A percentile compares a stretch with the other conserved stretches of the same genome.
Conservation (phyloP, 2,329 filamentous ascomycete species). For the Colletotrichum euphorbiae region DNA sequence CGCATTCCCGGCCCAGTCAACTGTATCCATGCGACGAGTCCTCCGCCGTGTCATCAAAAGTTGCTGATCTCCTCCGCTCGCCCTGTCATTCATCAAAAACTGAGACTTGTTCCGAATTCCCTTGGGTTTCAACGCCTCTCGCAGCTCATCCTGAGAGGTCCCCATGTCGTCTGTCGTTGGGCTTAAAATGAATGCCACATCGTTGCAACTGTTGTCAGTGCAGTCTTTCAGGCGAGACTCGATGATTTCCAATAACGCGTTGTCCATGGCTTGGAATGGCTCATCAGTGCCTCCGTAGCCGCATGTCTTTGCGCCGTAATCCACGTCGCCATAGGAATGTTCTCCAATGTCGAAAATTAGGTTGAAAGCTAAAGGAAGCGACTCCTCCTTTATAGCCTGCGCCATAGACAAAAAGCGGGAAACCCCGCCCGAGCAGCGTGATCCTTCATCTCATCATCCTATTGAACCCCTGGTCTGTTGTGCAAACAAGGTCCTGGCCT, state of each 20-base stretch:
- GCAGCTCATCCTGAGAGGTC: background rate
- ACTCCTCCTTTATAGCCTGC: background rate
- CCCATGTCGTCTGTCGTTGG: background rate
- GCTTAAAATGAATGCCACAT: background rate
- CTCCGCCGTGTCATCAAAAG: background rate
- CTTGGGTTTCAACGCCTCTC: background rate
- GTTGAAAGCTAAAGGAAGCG: background rate
- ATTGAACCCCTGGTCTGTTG: slow-evolving; percentile 22
- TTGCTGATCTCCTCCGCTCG: background rate
- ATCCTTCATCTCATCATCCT: slow-evolving; percentile 15
- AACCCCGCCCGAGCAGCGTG: slow-evolving; percentile 9
- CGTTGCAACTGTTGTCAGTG: background rate
- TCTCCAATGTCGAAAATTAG: slow-evolving; percentile 2
- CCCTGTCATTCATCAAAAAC: background rate
- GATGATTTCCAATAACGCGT: background rate
- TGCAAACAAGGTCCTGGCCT: slow-evolving; percentile 10
- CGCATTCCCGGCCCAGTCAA: background rate
- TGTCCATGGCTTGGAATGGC: background rate
- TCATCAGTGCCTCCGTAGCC: background rate
- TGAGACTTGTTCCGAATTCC: slow-evolving; percentile 2
- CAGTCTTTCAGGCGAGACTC: slow-evolving; percentile 1
- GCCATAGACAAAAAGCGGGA: background rate
- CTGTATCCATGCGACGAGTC: background rate
- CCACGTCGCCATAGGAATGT: background rate
- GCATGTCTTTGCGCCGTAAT: background rate